Conservation (phyloP, 2,329 filamentous ascomycete genomes). For the Colletotrichum lentis region DNA sequence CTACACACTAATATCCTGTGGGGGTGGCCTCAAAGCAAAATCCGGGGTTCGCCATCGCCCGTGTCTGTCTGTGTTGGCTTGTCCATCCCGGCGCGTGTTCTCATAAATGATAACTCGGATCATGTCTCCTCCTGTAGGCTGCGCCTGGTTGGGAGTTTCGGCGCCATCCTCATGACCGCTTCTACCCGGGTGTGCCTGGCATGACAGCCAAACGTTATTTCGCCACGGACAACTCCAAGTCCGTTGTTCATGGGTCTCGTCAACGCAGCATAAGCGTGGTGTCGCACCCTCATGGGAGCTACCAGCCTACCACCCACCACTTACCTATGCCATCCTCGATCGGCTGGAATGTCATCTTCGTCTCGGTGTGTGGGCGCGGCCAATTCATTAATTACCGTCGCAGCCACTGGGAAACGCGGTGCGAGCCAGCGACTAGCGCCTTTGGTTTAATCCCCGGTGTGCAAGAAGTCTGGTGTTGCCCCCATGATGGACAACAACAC, state of each 20-base stretch:
- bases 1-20: conserved; percentile 4
- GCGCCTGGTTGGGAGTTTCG: conserved; percentile 28
- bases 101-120: neutral
- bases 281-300: conserved; percentile 3
- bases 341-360: conserved; percentile 11
- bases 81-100: conserved; percentile 27
- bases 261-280: conserved; percentile 1
- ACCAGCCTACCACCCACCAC: no score
- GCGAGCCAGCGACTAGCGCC: neutral
- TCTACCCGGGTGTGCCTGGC: conserved; percentile 29
- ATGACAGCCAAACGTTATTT: conserved; percentile 28
- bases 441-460: conserved; percentile 6
- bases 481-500: conserved; percentile 10
- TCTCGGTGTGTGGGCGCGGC: conserved; percentile 16
- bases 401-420: conserved; percentile 17
- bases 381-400: conserved; percentile 14
- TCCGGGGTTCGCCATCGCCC: conserved; percentile 20
- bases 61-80: neutral
- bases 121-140: neutral
- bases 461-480: neutral
- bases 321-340: conserved; percentile 23
- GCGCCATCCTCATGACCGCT: conserved; percentile 30
- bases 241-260: conserved; percentile 6
- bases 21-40: conserved; percentile 32
- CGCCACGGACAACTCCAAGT: conserved; percentile 26